Percentiles rank a stretch among this genome's conserved stretches.
Evolutionary conservation across 192 early-diverging fungal species (phyloP).

Genomic region (Obelidium mucronatum): DNA sequence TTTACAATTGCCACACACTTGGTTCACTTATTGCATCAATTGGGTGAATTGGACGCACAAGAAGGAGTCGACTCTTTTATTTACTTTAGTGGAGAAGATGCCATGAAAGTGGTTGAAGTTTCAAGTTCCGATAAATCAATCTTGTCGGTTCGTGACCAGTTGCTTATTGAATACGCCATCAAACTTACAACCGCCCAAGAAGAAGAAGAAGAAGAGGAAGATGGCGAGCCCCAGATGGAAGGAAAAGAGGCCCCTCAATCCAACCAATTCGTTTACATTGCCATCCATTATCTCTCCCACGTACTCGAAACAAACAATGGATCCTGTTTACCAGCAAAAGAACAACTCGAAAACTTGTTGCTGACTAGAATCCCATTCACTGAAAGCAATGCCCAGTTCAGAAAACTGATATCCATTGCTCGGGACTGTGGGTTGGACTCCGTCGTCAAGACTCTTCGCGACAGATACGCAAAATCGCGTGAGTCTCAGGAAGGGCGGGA

Average conservation of each 20-base stretch:
- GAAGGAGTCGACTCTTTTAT: conserved; percentile 1
- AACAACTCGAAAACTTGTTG: background rate
- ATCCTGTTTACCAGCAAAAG: too few relatives aligned
- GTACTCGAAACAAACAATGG: background rate
- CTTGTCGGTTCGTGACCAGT: background rate
- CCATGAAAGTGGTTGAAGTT: background rate
- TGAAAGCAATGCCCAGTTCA: background rate
- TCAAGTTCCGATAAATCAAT: background rate
- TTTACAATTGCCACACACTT: background rate
- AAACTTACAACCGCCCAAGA: background rate
- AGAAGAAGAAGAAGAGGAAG: too few relatives aligned
- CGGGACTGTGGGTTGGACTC: background rate
- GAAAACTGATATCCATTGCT: conserved; percentile 12
- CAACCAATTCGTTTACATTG: background rate
- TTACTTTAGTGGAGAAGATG: conserved; percentile 13
- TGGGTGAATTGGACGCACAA: background rate
- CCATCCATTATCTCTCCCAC: background rate
- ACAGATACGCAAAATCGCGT: background rate
- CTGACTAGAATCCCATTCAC: background rate
- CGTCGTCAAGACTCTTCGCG: background rate
- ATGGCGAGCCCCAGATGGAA: too few relatives aligned
- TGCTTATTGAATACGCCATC: background rate
- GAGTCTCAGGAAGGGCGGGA: too few relatives aligned
- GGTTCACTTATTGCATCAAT: background rate
- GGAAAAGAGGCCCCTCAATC: too few relatives aligned